phyloP scores from a whole-genome alignment of 495 filamentous ascomycete species.

The Xylona heveae region DNA sequence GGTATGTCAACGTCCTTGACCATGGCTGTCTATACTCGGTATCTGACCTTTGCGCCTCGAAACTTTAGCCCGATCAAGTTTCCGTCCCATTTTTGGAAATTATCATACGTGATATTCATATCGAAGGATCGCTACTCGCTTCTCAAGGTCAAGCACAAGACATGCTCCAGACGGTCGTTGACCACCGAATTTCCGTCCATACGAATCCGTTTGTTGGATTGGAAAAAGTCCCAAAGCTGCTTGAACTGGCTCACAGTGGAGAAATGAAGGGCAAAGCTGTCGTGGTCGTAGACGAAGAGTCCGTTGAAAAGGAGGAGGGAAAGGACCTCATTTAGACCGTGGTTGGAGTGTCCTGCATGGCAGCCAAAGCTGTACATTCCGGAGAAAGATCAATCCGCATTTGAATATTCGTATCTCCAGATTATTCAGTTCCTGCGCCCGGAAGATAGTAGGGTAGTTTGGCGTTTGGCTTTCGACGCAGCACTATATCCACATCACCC shows the following conservation, averaged over 20 bases:
- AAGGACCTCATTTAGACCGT: too few relatives aligned
- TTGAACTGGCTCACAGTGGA: constrained; percentile 24
- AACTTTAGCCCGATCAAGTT: constrained; percentile 18
- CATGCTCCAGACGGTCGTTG: constrained; percentile 29
- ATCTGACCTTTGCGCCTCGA: neutral
- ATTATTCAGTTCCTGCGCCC: too few relatives aligned
- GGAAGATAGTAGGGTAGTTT: too few relatives aligned
- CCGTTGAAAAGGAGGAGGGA: too few relatives aligned
- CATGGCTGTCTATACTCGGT: neutral
- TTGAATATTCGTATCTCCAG: too few relatives aligned
- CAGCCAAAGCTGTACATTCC: too few relatives aligned
- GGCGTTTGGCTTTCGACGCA: too few relatives aligned
- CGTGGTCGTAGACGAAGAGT: constrained; percentile 23
- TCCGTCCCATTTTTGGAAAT: constrained; percentile 28
- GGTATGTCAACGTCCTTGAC: constrained; percentile 8
- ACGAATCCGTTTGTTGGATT: constrained; percentile 30
- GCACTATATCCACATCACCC: too few relatives aligned
- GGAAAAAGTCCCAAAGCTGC: constrained; percentile 24
- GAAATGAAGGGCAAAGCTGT: constrained; percentile 31
- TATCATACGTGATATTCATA: constrained; percentile 29
- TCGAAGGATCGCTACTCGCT: constrained; percentile 25
- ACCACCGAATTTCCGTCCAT: constrained; percentile 26
- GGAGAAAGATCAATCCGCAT: too few relatives aligned
- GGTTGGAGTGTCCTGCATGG: too few relatives aligned
- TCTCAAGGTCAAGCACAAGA: constrained; percentile 22